Evolutionary conservation across 2,329 filamentous ascomycete species (phyloP), one percentile per base, ranked within the genome.

Genomic region (Fusarium papillatum): DNA sequence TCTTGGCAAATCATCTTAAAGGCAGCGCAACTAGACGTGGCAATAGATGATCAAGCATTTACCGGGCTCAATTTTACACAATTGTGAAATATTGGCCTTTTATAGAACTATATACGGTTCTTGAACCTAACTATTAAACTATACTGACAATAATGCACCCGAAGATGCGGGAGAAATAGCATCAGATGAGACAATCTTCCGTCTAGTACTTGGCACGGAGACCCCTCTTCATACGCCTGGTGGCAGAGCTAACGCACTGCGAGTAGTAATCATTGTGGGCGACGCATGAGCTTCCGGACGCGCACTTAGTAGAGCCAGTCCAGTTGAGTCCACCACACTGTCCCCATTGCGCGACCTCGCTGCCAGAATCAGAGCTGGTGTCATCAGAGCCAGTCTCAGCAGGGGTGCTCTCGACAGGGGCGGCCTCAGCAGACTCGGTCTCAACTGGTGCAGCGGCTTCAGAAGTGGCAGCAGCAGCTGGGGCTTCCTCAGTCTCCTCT

Each of bases 191-290:
- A n/a, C n/a, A 19, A 60, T 38, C 26, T 59, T 69, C 60, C 59
- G 72, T n/a, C 48, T 55, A 66, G 38, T 60, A 19, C 19, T 36
- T 34, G 29, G 34, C 22, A 7, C 71, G 65, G n/a, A 71, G 50
- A 4, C 26, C 68, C 17, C 71, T 60, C 57, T 66, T 75, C 13
- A 36, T 34, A n/a, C 68, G 48, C 7, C 72, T 57, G 2, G 64
- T 36, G 19, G 73, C 43, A 9, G 66, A 73, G 68, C 71, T 55
- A 3, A 72, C 50, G 46, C 80, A 82, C 73, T 82, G 80, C 5
- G 75, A 80, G 76, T 82, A 82, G 75, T 78, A 81, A 34, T 81
- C 75, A 64, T 81, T 81, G 46, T 73, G 70, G 43, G 70, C 71
- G 31, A 75, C 73, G 63, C 80, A 82, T 7, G 73, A 76, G 17